A percentile compares a stretch with the other conserved stretches of the same genome.
Evolutionary conservation across 1,284 basidiomycete species (phyloP).

Genomic region (Sanghuangporus baumii): DNA sequence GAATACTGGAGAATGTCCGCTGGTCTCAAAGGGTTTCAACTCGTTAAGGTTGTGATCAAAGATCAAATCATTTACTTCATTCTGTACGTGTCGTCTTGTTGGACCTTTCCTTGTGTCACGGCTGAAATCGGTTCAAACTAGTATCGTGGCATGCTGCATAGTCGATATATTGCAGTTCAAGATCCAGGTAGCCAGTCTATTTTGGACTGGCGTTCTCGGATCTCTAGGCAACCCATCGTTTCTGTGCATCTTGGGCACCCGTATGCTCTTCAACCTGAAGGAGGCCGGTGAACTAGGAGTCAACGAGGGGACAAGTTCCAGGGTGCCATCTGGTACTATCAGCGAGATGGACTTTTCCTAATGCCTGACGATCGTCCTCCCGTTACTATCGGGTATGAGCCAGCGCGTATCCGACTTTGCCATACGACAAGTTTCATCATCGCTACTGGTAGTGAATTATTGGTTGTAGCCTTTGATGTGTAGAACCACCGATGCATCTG

Average conservation of each 20-base stretch:
- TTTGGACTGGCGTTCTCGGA: neutral
- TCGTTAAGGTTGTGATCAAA: constrained; percentile 1
- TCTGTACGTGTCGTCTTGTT: neutral
- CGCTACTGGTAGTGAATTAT: too few species aligned
- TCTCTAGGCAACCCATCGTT: neutral
- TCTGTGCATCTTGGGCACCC: constrained; percentile 2
- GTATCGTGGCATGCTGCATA: neutral
- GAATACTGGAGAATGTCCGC: constrained; percentile 7
- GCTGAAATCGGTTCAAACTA: neutral
- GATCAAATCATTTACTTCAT: constrained; percentile 7
- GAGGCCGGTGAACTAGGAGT: constrained; percentile 3
- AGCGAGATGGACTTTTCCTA: neutral
- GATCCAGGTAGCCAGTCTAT: neutral
- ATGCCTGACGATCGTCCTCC: neutral
- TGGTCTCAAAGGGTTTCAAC: neutral
- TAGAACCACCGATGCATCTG: too few species aligned
- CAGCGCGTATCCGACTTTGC: too few species aligned
- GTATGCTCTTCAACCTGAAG: constrained; percentile 4
- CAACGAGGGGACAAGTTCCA: constrained; percentile 5
- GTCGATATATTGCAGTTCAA: neutral
- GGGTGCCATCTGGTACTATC: neutral
- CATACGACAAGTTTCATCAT: too few species aligned
- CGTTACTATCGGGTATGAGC: too few species aligned
- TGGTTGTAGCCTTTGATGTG: too few species aligned
- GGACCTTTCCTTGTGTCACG: neutral